Conservation (phyloP, 1,284 basidiomycete species). For the Blastosporella zonata region DNA sequence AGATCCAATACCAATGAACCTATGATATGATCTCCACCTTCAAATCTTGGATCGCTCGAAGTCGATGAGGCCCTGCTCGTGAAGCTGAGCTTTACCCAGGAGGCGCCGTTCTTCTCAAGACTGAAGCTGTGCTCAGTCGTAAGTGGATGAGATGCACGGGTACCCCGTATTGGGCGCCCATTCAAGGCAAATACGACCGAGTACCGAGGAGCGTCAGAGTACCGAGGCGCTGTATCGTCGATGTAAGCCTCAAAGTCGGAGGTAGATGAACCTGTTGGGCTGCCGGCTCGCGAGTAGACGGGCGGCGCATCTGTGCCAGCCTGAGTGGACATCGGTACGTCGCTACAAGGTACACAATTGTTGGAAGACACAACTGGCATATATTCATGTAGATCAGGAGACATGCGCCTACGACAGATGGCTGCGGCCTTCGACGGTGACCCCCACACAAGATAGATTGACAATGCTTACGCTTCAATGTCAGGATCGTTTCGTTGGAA, state of each 20-base stretch:
- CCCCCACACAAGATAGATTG: too few species aligned
- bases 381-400: too few species aligned
- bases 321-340: not conserved
- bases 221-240: constrained; percentile 1
- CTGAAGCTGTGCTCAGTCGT: constrained; percentile 11
- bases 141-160: constrained; percentile 8
- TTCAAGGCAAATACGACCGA: constrained; percentile 19
- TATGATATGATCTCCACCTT: constrained; percentile 21
- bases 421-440: too few species aligned
- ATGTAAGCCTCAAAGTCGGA: not conserved
- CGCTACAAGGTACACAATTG: not conserved
- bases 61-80: constrained; percentile 15
- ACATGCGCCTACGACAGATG: too few species aligned
- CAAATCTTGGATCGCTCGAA: constrained; percentile 14
- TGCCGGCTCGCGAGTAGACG: constrained; percentile 7
- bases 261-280: constrained; percentile 1
- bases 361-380: not conserved
- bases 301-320: constrained; percentile 6
- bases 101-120: constrained; percentile 3
- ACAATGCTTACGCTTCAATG: too few species aligned
- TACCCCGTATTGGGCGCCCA: constrained; percentile 9
- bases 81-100: constrained; percentile 17
- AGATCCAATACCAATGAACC: constrained; percentile 21
- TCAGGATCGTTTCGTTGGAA: too few species aligned
- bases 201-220: constrained; percentile 13